Evolutionary conservation across 202 grass and related monocot species (phyloP), one percentile per base, ranked within the genome.

Genomic region (Setaria italica): DNA sequence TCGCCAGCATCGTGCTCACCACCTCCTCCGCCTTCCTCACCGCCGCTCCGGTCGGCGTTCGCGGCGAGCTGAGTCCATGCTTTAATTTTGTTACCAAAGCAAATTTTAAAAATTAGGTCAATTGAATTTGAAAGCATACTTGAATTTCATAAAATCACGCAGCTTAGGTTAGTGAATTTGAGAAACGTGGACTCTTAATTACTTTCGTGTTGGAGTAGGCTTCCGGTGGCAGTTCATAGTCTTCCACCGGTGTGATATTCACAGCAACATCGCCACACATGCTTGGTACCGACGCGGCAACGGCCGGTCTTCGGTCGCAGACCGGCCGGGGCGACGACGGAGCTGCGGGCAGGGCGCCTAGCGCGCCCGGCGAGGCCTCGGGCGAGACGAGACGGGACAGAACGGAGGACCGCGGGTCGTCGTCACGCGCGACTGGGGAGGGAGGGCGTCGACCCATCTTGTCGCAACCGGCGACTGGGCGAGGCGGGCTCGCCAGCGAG

Each of bases 181-280:
- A 33, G 33, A 4, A 63, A 46, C 69, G 15, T 17, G 39, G 10
- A 35, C 19, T 45, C 14, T 25, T 56, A 20, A 0, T 81, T 74
- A 74, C 86, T 45, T 49, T 16, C 64, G 30, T 5, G 0, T 70
- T 25, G 33, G 50, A 63, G 83, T 86, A 83, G 58, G 90, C 90
- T 83, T 92, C 90, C 43, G 83, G 86, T 21, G 90, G 90, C 20
- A 92, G 80, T 45, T 88, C 72, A 37, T 92, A 92, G 71, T 92
- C 74, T 58, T 79, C 79, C 33, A 77, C 86, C 7, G 83, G 83
- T 25, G 83, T 74, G 42, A 91, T 88, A 32, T 57, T 86, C 25
- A 91, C 82, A 9, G 81, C 69, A 85, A 80, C 81, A 53, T 91
- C 74, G 56, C n/a, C 82, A 46, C 30, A 87, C 73, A 91, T 82